phyloP scores from a whole-genome alignment of 1,139 yeast genomes.

The Hyphopichia buzzinii region DNA sequence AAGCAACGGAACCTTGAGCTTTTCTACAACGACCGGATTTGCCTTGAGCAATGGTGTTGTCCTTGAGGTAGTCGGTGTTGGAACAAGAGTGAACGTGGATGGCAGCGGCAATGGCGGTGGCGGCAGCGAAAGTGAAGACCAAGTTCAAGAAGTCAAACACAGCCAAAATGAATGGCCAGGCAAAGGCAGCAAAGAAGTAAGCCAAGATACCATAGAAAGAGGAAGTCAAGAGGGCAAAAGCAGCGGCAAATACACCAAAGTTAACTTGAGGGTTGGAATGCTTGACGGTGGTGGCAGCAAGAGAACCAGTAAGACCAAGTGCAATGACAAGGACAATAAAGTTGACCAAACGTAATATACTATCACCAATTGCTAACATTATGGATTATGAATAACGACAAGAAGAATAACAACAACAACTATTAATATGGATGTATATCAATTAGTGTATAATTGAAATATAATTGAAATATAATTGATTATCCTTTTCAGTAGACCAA shows the following conservation, averaged over 20 bases:
- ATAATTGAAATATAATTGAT: no score
- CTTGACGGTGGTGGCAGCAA: constrained; percentile 63
- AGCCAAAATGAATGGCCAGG: constrained; percentile 81
- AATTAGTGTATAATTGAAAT: no score
- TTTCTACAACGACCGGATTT: constrained; percentile 83
- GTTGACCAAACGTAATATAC: constrained; percentile 69
- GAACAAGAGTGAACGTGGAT: constrained; percentile 83
- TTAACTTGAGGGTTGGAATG: constrained; percentile 78
- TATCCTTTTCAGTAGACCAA: no score
- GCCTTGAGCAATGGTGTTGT: constrained; percentile 74
- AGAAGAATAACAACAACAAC: no score
- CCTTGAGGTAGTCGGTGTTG: constrained; percentile 60
- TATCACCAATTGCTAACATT: constrained; percentile 70
- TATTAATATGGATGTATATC: no score
- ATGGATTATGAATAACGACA: no score
- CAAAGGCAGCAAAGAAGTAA: constrained; percentile 71
- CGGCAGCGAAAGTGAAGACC: constrained; percentile 92
- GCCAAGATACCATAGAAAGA: constrained; percentile 79
- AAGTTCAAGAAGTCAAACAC: constrained; percentile 80
- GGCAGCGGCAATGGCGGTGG: constrained; percentile 89
- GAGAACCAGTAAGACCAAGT: constrained; percentile 82
- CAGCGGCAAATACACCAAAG: constrained; percentile 82
- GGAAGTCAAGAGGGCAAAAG: constrained; percentile 80
- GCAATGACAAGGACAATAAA: constrained; percentile 72
- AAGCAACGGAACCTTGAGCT: constrained; percentile 89